Evolutionary conservation across 192 early-diverging fungal genomes (phyloP).

Genomic region (Gryganskiella cystojenkinii): DNA sequence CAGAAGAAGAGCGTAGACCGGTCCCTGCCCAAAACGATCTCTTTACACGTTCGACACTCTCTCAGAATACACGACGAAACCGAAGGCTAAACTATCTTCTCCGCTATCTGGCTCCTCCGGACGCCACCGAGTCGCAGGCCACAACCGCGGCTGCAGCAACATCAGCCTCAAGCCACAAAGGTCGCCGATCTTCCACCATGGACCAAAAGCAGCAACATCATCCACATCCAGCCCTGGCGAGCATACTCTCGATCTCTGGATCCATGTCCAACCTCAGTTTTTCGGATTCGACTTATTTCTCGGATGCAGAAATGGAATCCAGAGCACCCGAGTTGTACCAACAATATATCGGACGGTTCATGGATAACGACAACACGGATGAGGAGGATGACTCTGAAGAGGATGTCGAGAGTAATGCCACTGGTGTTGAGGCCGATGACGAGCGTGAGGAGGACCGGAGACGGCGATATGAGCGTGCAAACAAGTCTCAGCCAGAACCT

Average conservation of each 20-base stretch:
- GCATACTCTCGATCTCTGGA: constrained; percentile 41
- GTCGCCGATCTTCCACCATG: too few relatives aligned
- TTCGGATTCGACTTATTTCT: constrained; percentile 48
- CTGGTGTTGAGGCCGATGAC: constrained; percentile 21
- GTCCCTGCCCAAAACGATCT: constrained; percentile 28
- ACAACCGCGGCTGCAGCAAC: neutral
- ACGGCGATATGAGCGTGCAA: neutral
- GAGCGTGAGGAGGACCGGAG: neutral
- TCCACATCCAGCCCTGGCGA: constrained; percentile 31
- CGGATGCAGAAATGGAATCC: constrained; percentile 47
- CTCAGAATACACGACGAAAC: constrained; percentile 35
- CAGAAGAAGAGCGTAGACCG: constrained; percentile 17
- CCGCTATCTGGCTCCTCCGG: constrained; percentile 40
- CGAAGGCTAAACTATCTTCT: constrained; percentile 46
- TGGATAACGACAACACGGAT: constrained; percentile 37
- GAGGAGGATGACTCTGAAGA: constrained; percentile 6
- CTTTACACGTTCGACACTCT: constrained; percentile 25
- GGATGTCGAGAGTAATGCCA: neutral
- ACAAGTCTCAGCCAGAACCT: constrained; percentile 8
- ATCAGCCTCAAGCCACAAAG: neutral
- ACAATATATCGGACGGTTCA: constrained; percentile 50
- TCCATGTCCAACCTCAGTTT: constrained; percentile 51
- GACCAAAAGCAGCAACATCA: neutral
- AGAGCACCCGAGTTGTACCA: constrained; percentile 42
- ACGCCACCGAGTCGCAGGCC: constrained; percentile 9